Evolutionary conservation across 108 stramenopile genomes (phyloP).

Genomic region (Epithemia pelagica): DNA sequence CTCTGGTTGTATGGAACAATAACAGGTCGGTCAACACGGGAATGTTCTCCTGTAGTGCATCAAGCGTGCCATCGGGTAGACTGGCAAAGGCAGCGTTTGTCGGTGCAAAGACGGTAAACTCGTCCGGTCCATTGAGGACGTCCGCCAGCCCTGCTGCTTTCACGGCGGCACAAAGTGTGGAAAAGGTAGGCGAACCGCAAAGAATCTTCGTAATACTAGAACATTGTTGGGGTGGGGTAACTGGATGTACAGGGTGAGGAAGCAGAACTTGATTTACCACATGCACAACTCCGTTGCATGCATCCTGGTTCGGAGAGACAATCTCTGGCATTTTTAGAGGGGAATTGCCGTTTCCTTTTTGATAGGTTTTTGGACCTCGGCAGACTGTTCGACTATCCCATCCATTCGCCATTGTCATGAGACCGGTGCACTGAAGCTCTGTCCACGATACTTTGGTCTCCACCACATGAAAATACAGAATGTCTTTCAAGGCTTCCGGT

Average conservation of each 20-base stretch:
- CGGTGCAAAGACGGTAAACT: conserved; percentile 32
- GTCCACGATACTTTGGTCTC: not conserved
- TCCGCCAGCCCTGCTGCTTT: not conserved
- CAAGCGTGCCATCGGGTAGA: not conserved
- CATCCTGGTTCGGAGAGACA: conserved; percentile 1
- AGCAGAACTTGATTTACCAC: conserved; percentile 4
- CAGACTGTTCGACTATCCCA: conserved; percentile 17
- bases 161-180: not conserved
- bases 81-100: conserved; percentile 33
- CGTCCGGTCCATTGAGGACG: not conserved
- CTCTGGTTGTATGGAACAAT: conserved; percentile 25
- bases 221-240: not conserved
- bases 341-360: conserved; percentile 12
- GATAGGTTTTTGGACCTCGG: not conserved
- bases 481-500: conserved; percentile 10
- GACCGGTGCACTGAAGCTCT: conserved; percentile 12
- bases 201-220: not conserved
- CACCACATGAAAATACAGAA: conserved; percentile 15
- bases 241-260: not conserved
- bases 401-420: conserved; percentile 33
- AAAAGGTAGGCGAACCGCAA: not conserved
- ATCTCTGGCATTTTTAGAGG: not conserved
- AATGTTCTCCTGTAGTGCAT: conserved; percentile 1
- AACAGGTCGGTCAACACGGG: conserved; percentile 15
- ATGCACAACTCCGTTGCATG: conserved; percentile 8